Conservation (phyloP, 768 basidiomycete genomes). For the Phaeotremella skinneri region DNA sequence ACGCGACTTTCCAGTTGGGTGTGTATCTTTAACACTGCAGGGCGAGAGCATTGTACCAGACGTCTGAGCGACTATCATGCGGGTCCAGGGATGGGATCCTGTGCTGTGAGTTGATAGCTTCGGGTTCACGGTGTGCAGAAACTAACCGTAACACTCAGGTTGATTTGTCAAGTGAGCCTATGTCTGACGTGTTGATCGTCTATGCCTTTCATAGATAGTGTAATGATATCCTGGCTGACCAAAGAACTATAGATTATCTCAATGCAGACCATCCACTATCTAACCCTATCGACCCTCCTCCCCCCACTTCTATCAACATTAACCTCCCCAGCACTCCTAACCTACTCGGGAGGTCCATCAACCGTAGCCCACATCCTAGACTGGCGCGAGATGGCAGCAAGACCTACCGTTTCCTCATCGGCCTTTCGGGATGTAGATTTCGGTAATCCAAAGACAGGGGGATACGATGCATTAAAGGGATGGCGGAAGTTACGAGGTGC, state of each 20-base stretch:
- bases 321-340: conserved; percentile 54
- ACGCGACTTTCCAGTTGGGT: no score
- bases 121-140: neutral
- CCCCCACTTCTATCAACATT: conserved; percentile 75
- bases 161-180: conserved; percentile 72
- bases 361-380: conserved; percentile 67
- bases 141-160: conserved; percentile 30
- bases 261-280: conserved; percentile 88
- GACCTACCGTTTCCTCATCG: conserved; percentile 65
- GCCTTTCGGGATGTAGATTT: conserved; percentile 4
- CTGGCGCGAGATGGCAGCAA: conserved; percentile 92
- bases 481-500: conserved; percentile 70
- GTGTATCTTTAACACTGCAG: no score
- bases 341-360: conserved; percentile 47
- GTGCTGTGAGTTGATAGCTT: conserved; percentile 55
- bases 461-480: conserved; percentile 40
- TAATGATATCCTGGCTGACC: no score
- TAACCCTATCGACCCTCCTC: conserved; percentile 75
- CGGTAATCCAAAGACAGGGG: neutral
- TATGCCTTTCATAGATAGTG: neutral
- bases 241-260: conserved; percentile 70
- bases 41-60: no score
- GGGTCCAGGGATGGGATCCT: conserved; percentile 76
- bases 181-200: neutral
- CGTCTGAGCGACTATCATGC: conserved; percentile 26